Conservation (phyloP, 2,329 filamentous ascomycete genomes). For the Periconia sp. region DNA sequence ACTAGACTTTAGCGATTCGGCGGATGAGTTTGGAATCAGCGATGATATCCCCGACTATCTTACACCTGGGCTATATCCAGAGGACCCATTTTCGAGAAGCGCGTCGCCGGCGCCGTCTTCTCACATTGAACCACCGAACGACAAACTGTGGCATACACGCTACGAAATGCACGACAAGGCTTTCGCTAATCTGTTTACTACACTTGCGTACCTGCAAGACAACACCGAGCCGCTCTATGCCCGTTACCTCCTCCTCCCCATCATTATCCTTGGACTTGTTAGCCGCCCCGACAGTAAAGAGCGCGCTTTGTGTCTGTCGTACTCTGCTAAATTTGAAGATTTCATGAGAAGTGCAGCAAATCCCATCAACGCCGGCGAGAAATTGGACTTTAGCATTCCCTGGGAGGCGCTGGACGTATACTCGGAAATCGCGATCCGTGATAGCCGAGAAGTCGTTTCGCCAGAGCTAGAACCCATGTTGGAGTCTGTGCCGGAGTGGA, state of each 20-base stretch:
- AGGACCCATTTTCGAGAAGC: slow-evolving; percentile 13
- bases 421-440: slow-evolving; percentile 7
- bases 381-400: slow-evolving; percentile 19
- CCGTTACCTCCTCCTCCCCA: slow-evolving; percentile 18
- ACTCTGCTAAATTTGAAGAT: slow-evolving; percentile 12
- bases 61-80: slow-evolving; percentile 3
- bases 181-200: slow-evolving; percentile 10
- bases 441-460: neutral
- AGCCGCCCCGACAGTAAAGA: slow-evolving; percentile 17
- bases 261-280: slow-evolving; percentile 20
- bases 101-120: slow-evolving; percentile 20
- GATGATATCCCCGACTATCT: slow-evolving; percentile 7
- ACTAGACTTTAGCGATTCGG: neutral
- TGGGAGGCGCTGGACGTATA: slow-evolving; percentile 25
- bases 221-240: slow-evolving; percentile 7
- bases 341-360: slow-evolving; percentile 9
- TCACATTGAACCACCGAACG: slow-evolving; percentile 5
- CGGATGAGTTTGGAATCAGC: slow-evolving; percentile 1
- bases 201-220: slow-evolving; percentile 8
- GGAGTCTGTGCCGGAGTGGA: slow-evolving; percentile 23
- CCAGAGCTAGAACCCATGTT: slow-evolving; percentile 1
- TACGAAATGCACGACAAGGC: slow-evolving; percentile 25
- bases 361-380: slow-evolving; percentile 12
- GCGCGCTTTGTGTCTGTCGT: slow-evolving; percentile 14
- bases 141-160: slow-evolving; percentile 17